Evolutionary conservation across 768 basidiomycete species (phyloP).

Genomic region (Chiua virens): DNA sequence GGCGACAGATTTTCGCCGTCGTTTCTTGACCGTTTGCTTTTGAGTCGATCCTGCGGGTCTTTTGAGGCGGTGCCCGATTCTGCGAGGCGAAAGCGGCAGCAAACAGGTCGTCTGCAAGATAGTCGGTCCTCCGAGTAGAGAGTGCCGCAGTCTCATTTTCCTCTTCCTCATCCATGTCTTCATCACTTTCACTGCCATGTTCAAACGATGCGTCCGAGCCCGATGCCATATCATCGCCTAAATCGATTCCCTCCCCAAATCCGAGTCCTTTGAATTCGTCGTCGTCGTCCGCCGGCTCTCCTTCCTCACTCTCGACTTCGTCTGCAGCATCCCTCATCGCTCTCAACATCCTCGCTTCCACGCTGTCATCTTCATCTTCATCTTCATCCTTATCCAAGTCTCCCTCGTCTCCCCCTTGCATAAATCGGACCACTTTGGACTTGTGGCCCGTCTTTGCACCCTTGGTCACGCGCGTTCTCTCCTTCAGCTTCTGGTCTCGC

Average conservation of each 20-base stretch:
- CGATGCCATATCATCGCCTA: conserved; percentile 6
- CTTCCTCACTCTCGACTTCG: conserved; percentile 19
- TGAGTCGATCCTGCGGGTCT: conserved; percentile 24
- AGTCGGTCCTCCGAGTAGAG: conserved; percentile 38
- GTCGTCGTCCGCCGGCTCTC: conserved; percentile 21
- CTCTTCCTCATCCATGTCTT: conserved; percentile 16
- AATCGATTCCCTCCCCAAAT: conserved; percentile 5
- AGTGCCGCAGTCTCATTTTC: background rate
- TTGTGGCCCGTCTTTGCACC: conserved; percentile 7
- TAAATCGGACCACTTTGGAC: conserved; percentile 12
- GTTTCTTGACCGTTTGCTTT: conserved; percentile 26
- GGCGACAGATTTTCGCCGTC: conserved; percentile 32
- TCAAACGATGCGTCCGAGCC: conserved; percentile 19
- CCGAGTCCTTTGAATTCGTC: conserved; percentile 13
- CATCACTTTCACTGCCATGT: too few relatives aligned
- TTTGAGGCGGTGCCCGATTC: conserved; percentile 5
- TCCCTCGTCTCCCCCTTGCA: conserved; percentile 19
- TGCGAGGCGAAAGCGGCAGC: conserved; percentile 50
- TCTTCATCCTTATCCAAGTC: conserved; percentile 20
- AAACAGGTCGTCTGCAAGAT: conserved; percentile 70
- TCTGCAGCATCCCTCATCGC: conserved; percentile 29
- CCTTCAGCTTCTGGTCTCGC: conserved; percentile 50
- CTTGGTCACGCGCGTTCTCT: conserved; percentile 36
- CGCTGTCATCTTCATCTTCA: conserved; percentile 24
- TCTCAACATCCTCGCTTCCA: conserved; percentile 27